Conservation (phyloP, 345 rosid genomes). For the Erodium maritimum region DNA sequence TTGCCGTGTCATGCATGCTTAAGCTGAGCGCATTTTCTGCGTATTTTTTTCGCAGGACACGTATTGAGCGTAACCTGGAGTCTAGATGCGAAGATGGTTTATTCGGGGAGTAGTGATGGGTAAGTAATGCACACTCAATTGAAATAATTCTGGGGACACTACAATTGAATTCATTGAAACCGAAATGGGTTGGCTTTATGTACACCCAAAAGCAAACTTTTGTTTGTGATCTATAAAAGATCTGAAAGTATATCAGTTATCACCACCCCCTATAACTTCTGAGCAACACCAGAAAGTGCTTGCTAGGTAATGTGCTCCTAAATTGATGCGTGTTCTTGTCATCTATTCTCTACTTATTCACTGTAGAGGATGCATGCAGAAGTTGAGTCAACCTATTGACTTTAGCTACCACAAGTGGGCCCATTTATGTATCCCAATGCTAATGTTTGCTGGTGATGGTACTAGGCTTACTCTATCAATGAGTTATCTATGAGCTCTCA, state of each 20-base stretch:
- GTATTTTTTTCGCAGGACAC: slow-evolving; percentile 51
- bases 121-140: slow-evolving; percentile 21
- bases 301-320: not conserved
- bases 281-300: not conserved
- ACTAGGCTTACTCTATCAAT: slow-evolving; percentile 70
- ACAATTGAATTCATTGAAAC: not conserved
- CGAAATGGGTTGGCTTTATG: not conserved
- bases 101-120: slow-evolving; percentile 93
- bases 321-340: not conserved
- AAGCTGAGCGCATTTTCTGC: slow-evolving; percentile 8
- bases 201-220: not conserved
- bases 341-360: not conserved
- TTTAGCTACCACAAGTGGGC: slow-evolving; percentile 85
- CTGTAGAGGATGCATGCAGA: not conserved
- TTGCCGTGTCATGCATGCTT: slow-evolving; percentile 1
- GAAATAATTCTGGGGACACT: not conserved
- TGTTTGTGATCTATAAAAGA: not conserved
- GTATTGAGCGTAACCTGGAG: slow-evolving; percentile 69
- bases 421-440: slow-evolving; percentile 87
- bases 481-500: slow-evolving; percentile 83
- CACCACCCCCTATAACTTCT: not conserved
- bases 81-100: slow-evolving; percentile 45
- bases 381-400: slow-evolving; percentile 17
- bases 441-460: slow-evolving; percentile 93
- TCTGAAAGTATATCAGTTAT: not conserved